Base-by-base conservation (phyloP, 371 early-diverging fungal species). In the Apophysomyces trapeziformis region DNA sequence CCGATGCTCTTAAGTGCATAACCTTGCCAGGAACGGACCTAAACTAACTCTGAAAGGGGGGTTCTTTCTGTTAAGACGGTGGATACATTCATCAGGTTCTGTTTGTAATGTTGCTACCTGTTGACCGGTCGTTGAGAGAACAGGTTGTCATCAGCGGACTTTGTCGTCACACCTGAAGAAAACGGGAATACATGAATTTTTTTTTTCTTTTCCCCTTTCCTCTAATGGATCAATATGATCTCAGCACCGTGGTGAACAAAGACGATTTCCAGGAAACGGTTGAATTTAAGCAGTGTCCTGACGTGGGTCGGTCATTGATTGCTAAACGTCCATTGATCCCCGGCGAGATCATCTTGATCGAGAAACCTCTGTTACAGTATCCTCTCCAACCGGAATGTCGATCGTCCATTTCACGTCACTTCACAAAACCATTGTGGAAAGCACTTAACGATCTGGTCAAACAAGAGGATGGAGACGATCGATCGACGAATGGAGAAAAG, bases 241-340 rank as follows among this genome's bases (percentile, higher is more conserved):
- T 77, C 38, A 47, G 60, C 43, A 78, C 80, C 26, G 75, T 83
- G 14, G 57, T 75, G 5, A 83, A 83, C 56, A 72, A 69, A 60
- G 60, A 71, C 57, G 59, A 64, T 1, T 83, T 83, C 63, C 12
- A 35, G 32, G 38, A 67, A 9, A 60, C 57, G 18, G 74, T 76
- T 1, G 61, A 74, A 38, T 66, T 83, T 8, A 71, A 71, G 21
- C 66, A 76, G 38, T 75, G 73, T 43, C 66, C 67, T 16, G 16
- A 62, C 12, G 80, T 76, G 14, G 83, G 83, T 14, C 68, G 78
- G 38, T 78, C 80, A 14, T 64, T 83, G 1, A 73, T 83, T 9
- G 70, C 75, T 11, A 76, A 72, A 38, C 68, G 57, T 32, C 46
- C 58, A 7, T 57, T 83, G 9, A 9, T 39, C 5, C 71, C 76